These are phyloP conservation scores for Ganoderma multipileum DNA, from an alignment of 1,284 basidiomycete species.

Conservation along the genomic window DNA sequence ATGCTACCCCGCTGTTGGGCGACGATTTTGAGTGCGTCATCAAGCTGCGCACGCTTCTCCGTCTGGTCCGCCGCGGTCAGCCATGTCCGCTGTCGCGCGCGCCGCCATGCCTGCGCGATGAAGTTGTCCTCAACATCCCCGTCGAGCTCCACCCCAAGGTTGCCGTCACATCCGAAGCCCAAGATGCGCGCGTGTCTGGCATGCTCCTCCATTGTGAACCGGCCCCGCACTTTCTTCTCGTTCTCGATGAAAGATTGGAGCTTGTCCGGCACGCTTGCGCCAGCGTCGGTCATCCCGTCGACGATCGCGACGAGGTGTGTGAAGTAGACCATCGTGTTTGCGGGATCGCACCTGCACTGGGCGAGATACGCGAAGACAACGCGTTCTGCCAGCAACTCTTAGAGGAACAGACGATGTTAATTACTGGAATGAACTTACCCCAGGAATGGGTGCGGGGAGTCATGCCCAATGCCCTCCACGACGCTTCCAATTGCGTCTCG, in stretches of 20 bases:
- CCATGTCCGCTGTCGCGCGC: slow-evolving; percentile 68
- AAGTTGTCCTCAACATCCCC: slow-evolving; percentile 73
- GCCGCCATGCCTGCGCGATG: slow-evolving; percentile 71
- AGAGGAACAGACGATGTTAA: not conserved
- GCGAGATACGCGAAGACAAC: slow-evolving; percentile 78
- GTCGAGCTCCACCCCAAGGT: slow-evolving; percentile 66
- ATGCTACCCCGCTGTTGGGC: slow-evolving; percentile 64
- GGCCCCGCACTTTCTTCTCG: slow-evolving; percentile 65
- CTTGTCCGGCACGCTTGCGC: slow-evolving; percentile 48
- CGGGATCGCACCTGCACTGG: slow-evolving; percentile 80
- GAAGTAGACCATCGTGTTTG: slow-evolving; percentile 66
- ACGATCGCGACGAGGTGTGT: slow-evolving; percentile 60
- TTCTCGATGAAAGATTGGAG: slow-evolving; percentile 63
- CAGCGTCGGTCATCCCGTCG: slow-evolving; percentile 52
- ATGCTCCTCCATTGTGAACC: slow-evolving; percentile 47
- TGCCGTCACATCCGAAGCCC: slow-evolving; percentile 67
- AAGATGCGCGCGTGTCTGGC: slow-evolving; percentile 45
- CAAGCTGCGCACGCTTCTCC: slow-evolving; percentile 55
- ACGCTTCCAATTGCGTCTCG: slow-evolving; percentile 46
- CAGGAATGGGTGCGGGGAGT: slow-evolving; percentile 68
- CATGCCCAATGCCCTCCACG: slow-evolving; percentile 62
- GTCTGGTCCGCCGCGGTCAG: slow-evolving; percentile 50
- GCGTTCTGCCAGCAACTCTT: slow-evolving; percentile 52
- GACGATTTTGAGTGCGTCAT: slow-evolving; percentile 69
- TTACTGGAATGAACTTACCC: slow-evolving; percentile 47